Base-by-base conservation (phyloP, 306 rosid genomes). In the Urtica urens region DNA sequence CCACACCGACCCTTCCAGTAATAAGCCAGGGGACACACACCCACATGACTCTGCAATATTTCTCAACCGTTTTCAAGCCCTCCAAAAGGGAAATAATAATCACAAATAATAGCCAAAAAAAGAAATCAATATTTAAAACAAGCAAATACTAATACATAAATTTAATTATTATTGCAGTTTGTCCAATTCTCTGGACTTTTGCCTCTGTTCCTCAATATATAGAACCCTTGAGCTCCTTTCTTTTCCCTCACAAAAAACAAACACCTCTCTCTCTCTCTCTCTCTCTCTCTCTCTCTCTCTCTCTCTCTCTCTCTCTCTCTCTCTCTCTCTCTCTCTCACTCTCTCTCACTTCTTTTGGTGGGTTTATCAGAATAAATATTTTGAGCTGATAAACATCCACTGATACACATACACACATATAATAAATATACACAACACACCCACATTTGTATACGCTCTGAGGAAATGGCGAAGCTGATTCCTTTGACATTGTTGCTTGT, bases 1-100 rank as follows among this genome's bases (percentile, higher is more conserved):
- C 69, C 76, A 45, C 93, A 72, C 83, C 88, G 88, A 83, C 94
- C 71, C 53, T 37, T 46, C 60, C 67, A 50, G 72, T 56, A 55
- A 35, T 69, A 60, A 26, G 58, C 33, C 50, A 55, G 50, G 65
- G 59, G 51, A 66, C 58, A 19, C 54, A 66, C 58, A 19, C 54
- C 62, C 94, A 83, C 96, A 78, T 84, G 94, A 38, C 62, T 42
- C 76, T 77, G 80, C 72, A 78, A 77, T 67, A 58, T 45, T 67
- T 63, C 65, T 39, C 63, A 48, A 59, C 65, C 65, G 71, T 67
- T 70, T 73, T 26, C 30, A 52, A 51, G 53, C 67, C 67, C 54
- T 66, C 72, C 41, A 69, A 64, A 74, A 39, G 28, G 49, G 38
- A 58, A 54, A 56, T 11, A 27, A 16, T 0, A 34, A 38, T 16